phyloP scores from a whole-genome alignment of 495 filamentous ascomycete genomes.

The Melanomma pulvis-pyrius region DNA sequence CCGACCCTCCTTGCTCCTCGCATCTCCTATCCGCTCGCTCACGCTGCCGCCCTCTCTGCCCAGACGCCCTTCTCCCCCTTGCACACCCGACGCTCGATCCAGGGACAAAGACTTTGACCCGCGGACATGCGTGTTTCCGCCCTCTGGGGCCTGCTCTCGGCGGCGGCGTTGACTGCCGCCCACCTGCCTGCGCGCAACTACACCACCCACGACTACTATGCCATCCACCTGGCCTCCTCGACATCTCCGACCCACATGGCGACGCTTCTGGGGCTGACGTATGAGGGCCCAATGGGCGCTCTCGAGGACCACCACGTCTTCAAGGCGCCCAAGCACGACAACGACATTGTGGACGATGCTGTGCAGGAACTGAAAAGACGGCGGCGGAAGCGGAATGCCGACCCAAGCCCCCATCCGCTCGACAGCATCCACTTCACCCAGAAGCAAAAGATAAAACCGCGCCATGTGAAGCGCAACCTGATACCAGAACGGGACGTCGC shows the following conservation, averaged over 20 bases:
- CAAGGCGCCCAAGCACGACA: slow-evolving; percentile 62
- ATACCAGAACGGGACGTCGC: slow-evolving; percentile 48
- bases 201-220: slow-evolving; percentile 84
- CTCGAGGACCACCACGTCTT: slow-evolving; percentile 85
- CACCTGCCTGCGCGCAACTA: slow-evolving; percentile 54
- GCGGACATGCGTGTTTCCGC: slow-evolving; percentile 50
- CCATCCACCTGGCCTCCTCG: slow-evolving; percentile 72
- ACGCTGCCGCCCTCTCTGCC: not conserved
- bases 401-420: slow-evolving; percentile 59
- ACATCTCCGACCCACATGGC: slow-evolving; percentile 73
- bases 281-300: slow-evolving; percentile 84
- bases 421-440: slow-evolving; percentile 77
- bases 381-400: slow-evolving; percentile 61
- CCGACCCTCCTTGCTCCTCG: not conserved
- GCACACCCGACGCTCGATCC: not conserved
- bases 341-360: slow-evolving; percentile 63
- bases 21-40: not conserved
- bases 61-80: not conserved
- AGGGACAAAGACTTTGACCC: not conserved
- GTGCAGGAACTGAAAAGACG: slow-evolving; percentile 61
- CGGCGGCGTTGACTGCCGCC: slow-evolving; percentile 42
- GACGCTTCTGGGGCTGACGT: slow-evolving; percentile 68
- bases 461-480: slow-evolving; percentile 71
- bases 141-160: slow-evolving; percentile 52
- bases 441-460: slow-evolving; percentile 74